These are phyloP conservation scores for Stellera chamaejasme DNA, from an alignment of 345 rosid species.

Conservation along the genomic window DNA sequence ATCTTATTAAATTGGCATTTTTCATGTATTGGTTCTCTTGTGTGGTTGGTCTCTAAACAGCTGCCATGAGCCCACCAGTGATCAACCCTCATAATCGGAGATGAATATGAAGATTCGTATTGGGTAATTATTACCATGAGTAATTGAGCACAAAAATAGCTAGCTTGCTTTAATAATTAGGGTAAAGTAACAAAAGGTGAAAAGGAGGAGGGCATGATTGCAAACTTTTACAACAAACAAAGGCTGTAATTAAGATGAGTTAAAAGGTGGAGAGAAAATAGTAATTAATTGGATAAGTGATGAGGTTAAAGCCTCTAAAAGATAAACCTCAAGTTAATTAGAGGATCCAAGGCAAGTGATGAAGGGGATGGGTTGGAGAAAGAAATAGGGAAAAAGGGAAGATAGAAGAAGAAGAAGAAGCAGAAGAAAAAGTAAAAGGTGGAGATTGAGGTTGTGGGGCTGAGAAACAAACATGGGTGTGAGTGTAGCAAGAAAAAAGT, in stretches of 20 bases:
- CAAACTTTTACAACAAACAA: slow-evolving; percentile 8
- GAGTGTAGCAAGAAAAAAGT: slow-evolving; percentile 19
- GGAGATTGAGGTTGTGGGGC: slow-evolving; percentile 8
- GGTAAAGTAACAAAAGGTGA: background rate
- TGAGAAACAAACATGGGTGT: slow-evolving; percentile 21
- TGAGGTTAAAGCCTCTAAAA: slow-evolving; percentile 13
- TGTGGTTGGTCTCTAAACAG: too few relatives aligned
- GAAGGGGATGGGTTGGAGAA: slow-evolving; percentile 4
- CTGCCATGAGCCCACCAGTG: too few relatives aligned
- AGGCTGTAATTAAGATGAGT: background rate
- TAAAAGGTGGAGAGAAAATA: background rate
- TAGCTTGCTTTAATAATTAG: too few relatives aligned
- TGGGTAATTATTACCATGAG: too few relatives aligned
- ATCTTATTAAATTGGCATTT: too few relatives aligned
- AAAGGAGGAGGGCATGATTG: slow-evolving; percentile 1
- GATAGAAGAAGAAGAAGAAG: slow-evolving; percentile 5
- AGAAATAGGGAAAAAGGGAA: too few relatives aligned
- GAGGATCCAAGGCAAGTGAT: slow-evolving; percentile 33
- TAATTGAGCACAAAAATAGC: too few relatives aligned
- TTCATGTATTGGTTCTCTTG: too few relatives aligned
- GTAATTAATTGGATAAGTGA: background rate
- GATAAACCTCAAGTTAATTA: background rate
- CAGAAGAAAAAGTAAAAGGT: slow-evolving; percentile 14
- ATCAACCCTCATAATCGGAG: too few relatives aligned
- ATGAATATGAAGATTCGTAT: too few relatives aligned